phyloP scores from a whole-genome alignment of 1,284 basidiomycete species.

The Sporisorium graminicola region DNA sequence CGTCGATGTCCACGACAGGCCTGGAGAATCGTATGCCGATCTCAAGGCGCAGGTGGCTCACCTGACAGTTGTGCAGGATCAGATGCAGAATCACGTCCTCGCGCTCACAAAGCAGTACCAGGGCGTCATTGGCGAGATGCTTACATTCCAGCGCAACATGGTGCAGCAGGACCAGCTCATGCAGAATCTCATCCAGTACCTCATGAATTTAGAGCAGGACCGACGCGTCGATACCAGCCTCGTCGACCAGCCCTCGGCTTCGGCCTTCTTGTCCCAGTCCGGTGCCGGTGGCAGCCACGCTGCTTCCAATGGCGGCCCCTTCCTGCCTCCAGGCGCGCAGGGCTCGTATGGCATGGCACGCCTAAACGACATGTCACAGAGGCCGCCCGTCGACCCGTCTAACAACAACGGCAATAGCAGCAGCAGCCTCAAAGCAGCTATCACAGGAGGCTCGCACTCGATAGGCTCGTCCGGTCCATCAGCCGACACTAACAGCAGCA shows the following conservation, averaged over 20 bases:
- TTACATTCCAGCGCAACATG: constrained; percentile 84
- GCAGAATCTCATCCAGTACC: constrained; percentile 84
- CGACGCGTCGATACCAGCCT: constrained; percentile 9
- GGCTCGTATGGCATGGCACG: constrained; percentile 74
- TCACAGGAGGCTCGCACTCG: constrained; percentile 12
- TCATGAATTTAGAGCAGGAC: constrained; percentile 73
- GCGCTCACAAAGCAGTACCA: constrained; percentile 82
- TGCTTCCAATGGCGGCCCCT: constrained; percentile 65
- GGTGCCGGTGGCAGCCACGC: background rate
- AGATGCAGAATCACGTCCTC: constrained; percentile 71
- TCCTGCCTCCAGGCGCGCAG: constrained; percentile 76
- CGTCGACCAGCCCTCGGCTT: background rate
- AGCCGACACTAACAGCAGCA: constrained; percentile 10
- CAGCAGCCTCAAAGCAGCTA: background rate
- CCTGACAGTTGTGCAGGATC: constrained; percentile 60
- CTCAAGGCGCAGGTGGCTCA: constrained; percentile 58
- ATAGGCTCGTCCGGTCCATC: constrained; percentile 19
- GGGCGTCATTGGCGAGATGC: constrained; percentile 83
- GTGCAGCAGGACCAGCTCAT: constrained; percentile 86
- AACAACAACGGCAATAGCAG: constrained; percentile 1
- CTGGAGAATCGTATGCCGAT: constrained; percentile 53
- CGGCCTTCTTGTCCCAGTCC: constrained; percentile 20
- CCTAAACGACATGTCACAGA: constrained; percentile 77
- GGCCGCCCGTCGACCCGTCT: constrained; percentile 75
- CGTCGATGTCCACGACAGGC: constrained; percentile 38